These are phyloP conservation scores for Microbotryum intermedium DNA, from an alignment of 1,284 basidiomycete genomes.

Conservation along the genomic window DNA sequence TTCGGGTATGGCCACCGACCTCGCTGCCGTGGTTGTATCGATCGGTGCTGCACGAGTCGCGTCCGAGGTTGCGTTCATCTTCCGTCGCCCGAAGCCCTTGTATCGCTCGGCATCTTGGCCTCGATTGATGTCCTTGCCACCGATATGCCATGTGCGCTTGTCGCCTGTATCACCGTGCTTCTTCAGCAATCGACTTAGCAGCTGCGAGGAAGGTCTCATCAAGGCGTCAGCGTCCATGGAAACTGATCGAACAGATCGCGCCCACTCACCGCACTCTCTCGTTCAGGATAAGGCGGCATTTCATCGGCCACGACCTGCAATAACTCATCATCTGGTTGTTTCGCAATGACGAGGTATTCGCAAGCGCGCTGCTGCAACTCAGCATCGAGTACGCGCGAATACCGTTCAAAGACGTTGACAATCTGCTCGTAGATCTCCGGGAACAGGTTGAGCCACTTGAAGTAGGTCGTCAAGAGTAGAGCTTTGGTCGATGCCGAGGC, in stretches of 20 bases:
- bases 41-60: not conserved
- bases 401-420: constrained; percentile 91
- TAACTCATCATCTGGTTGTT: constrained; percentile 79
- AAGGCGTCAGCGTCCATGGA: not conserved
- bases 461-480: constrained; percentile 88
- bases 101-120: constrained; percentile 56
- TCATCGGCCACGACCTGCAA: constrained; percentile 94
- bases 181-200: constrained; percentile 27
- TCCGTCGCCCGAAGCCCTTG: constrained; percentile 43
- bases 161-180: constrained; percentile 50
- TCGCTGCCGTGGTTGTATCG: no score
- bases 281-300: constrained; percentile 96
- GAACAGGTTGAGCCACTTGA: constrained; percentile 99
- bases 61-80: constrained; percentile 23
- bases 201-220: not conserved
- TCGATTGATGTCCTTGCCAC: constrained; percentile 80
- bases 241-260: no score
- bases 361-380: constrained; percentile 97
- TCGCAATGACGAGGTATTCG: constrained; percentile 82
- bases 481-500: constrained; percentile 88
- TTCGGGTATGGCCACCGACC: constrained; percentile 3
- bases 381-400: constrained; percentile 92
- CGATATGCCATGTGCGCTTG: constrained; percentile 91
- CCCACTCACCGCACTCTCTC: constrained; percentile 66
- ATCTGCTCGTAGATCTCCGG: constrained; percentile 95